Percentiles rank a stretch among this genome's conserved stretches.
These are phyloP conservation scores for Phytophthora pseudosyringae DNA, from an alignment of 352 stramenopile species.

Conservation along the genomic window DNA sequence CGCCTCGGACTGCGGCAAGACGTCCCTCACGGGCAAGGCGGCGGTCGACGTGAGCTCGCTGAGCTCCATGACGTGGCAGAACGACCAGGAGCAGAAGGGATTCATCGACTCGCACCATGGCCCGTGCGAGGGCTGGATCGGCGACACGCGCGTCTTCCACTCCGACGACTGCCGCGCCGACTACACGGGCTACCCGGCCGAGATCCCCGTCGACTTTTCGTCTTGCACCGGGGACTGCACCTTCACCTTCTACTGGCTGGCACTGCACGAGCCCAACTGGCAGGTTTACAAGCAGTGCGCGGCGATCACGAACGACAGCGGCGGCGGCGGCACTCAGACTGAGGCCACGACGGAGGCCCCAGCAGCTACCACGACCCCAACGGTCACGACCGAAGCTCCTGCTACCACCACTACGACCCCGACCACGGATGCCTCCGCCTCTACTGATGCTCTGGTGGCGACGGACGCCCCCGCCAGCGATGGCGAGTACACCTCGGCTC, in stretches of 20 bases:
- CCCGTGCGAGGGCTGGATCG: constrained; percentile 59
- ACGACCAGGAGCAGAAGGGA: constrained; percentile 47
- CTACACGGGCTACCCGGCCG: constrained; percentile 50
- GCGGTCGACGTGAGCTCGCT: constrained; percentile 44
- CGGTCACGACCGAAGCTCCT: constrained; percentile 1
- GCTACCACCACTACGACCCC: too few relatives aligned
- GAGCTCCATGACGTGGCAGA: constrained; percentile 55
- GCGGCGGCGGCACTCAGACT: constrained; percentile 16
- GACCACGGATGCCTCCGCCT: constrained; percentile 1
- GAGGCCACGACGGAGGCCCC: constrained; percentile 16
- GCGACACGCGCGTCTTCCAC: constrained; percentile 43
- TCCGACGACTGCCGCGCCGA: constrained; percentile 47
- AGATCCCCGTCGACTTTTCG: constrained; percentile 60
- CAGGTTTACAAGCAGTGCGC: constrained; percentile 65
- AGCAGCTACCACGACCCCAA: not conserved
- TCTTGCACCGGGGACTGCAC: constrained; percentile 53
- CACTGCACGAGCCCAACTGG: constrained; percentile 57
- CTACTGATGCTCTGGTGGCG: not conserved
- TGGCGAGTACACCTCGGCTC: constrained; percentile 15
- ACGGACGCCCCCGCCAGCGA: constrained; percentile 23
- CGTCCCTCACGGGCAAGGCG: constrained; percentile 6
- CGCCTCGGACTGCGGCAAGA: constrained; percentile 36
- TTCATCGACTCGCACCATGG: constrained; percentile 55
- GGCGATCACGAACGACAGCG: constrained; percentile 37
- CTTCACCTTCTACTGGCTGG: constrained; percentile 71